Base-by-base conservation (phyloP, 1,284 basidiomycete genomes). In the Tylopilus orsonianus region DNA sequence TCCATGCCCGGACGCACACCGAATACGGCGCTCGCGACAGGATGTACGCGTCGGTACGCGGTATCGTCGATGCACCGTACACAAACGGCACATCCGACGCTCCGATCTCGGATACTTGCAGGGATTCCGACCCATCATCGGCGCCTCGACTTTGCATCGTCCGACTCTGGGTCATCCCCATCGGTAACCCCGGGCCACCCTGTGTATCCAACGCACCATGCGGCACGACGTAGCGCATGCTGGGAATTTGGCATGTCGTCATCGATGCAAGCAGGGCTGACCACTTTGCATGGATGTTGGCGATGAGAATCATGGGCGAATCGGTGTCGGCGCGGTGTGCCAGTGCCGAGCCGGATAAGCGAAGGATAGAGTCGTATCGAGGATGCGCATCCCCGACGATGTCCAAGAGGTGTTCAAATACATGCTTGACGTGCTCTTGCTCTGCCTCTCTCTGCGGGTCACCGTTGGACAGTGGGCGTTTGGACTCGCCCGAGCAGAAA, bases 401-500 rank as follows among this genome's bases (percentile, higher is more conserved):
- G n/a, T 38, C 35, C 10, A 27, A 40, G 26, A 62, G 22, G 8
- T 20, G 20, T 23, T 44, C 32, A 16, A 64, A 50, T 23, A 58
- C 41, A 16, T 44, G 36, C 33, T 41, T 37, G 38, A 60, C 36
- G 16, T 65, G 55, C 5, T 35, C 34, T 30, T 52, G 22, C 29
- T 53, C 56, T 3, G 14, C 44, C 27, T 48, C 40, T 8, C 39
- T 49, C 5, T 45, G 49, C 6, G 19, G 18, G 10, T 48, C 41
- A 30, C 29, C 32, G 32, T 48, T 40, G 16, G 26, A 12, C 13
- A 46, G 37, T 1, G 30, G 8, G 20, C 27, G 34, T n/a, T n/a
- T n/a, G n/a, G 52, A 53, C 1, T 54, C 52, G 26, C 39, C 46
- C 1, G 53, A 58, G 22, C 60, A 64, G 35, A 61, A 58, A 19